Conservation (phyloP, 78 protist genomes). For the Planoprotostelium fungivorum region DNA sequence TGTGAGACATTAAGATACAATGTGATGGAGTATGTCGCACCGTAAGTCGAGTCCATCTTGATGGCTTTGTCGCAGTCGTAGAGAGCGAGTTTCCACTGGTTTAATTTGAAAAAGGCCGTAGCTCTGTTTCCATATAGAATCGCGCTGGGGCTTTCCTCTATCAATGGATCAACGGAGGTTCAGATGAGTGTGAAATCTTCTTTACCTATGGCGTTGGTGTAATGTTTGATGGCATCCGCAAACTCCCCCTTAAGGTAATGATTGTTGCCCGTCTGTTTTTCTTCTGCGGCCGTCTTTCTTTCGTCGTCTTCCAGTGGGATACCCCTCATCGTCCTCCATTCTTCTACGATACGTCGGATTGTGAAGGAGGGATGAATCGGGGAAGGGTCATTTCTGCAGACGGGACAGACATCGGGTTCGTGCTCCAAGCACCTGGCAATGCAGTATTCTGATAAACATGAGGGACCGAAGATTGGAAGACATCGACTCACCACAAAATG, state of each 20-base stretch:
- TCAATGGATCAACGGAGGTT: background rate
- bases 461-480: background rate
- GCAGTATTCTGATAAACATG: slow-evolving; percentile 20
- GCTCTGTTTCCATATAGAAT: background rate
- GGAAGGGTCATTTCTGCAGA: slow-evolving; percentile 57
- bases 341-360: slow-evolving; percentile 23
- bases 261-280: slow-evolving; percentile 44
- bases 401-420: slow-evolving; percentile 52
- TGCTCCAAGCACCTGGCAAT: slow-evolving; percentile 36
- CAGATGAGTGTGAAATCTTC: no score
- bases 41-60: slow-evolving; percentile 27
- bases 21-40: slow-evolving; percentile 6
- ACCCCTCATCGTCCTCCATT: slow-evolving; percentile 16
- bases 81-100: slow-evolving; percentile 44
- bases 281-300: slow-evolving; percentile 25
- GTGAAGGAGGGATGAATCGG: slow-evolving; percentile 58
- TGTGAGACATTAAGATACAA: background rate
- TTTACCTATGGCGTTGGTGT: slow-evolving; percentile 55
- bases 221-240: slow-evolving; percentile 53
- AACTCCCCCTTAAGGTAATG: slow-evolving; percentile 33
- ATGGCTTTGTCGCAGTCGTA: slow-evolving; percentile 54
- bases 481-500: slow-evolving; percentile 25
- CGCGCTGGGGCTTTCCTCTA: background rate
- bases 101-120: background rate
- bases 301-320: background rate